A percentile compares a stretch with the other conserved stretches of the same genome.
phyloP scores from a whole-genome alignment of 441 rosid genomes.

The Hura crepitans region DNA sequence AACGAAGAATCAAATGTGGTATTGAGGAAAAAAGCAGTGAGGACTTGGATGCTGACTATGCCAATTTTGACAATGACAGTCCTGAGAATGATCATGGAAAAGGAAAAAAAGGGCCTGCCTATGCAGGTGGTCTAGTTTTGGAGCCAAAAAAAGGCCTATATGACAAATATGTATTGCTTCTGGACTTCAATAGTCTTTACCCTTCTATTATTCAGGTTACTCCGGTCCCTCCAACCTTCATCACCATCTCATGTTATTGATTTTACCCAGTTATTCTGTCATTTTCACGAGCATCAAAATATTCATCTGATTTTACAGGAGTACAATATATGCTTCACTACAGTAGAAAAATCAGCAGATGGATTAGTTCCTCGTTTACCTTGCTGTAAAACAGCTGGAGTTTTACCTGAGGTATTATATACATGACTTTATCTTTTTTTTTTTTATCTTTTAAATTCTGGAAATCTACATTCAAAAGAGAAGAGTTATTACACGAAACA shows the following conservation, averaged over 20 bases:
- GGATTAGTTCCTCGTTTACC: constrained; percentile 73
- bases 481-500: not conserved
- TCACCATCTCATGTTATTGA: constrained; percentile 15
- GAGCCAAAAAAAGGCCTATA: constrained; percentile 95
- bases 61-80: constrained; percentile 40
- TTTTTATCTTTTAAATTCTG: not conserved
- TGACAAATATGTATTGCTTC: constrained; percentile 87
- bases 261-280: constrained; percentile 2
- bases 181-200: constrained; percentile 96
- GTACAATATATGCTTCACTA: constrained; percentile 93
- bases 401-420: constrained; percentile 78
- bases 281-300: constrained; percentile 15
- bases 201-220: constrained; percentile 97
- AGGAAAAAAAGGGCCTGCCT: constrained; percentile 82
- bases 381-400: constrained; percentile 60
- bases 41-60: constrained; percentile 45
- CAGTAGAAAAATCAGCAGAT: constrained; percentile 74
- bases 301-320: constrained; percentile 50
- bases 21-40: constrained; percentile 41
- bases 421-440: not conserved
- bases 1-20: constrained; percentile 50
- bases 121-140: constrained; percentile 94
- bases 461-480: not conserved
- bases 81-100: constrained; percentile 42
- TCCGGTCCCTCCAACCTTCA: constrained; percentile 17